These are phyloP conservation scores for Aspergillus sp. DNA, from an alignment of 2,329 filamentous ascomycete genomes.

Conservation along the genomic window DNA sequence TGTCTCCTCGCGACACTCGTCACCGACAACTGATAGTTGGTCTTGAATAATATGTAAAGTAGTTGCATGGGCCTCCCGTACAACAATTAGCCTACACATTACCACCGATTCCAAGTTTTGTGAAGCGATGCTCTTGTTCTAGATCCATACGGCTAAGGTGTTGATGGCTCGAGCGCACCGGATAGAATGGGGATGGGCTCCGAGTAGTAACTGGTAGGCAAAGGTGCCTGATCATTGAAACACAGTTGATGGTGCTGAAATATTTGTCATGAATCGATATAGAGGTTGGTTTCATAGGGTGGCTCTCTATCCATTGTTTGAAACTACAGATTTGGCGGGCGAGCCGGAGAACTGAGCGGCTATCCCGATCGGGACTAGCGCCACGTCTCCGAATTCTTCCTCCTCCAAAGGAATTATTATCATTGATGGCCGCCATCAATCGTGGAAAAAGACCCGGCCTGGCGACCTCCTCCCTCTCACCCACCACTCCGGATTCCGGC, in stretches of 20 bases:
- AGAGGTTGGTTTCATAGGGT: no score
- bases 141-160: not conserved
- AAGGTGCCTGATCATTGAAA: no score
- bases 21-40: not conserved
- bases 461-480: conserved; percentile 15
- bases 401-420: conserved; percentile 20
- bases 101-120: not conserved
- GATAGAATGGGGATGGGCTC: not conserved
- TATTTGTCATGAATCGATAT: no score
- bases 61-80: not conserved
- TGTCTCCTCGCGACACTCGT: not conserved
- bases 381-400: conserved; percentile 29
- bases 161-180: not conserved
- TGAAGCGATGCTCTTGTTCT: not conserved
- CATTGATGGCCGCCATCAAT: conserved; percentile 15
- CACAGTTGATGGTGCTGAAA: no score
- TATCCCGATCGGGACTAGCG: conserved; percentile 28
- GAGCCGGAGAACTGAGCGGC: conserved; percentile 7
- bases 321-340: not conserved
- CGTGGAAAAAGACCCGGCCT: conserved; percentile 19
- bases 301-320: no score
- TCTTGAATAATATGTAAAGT: not conserved
- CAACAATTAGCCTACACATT: not conserved
- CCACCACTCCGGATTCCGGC: conserved; percentile 20
- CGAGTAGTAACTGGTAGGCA: no score